Conservation (phyloP, 2,329 filamentous ascomycete species). For the Exophiala aquamarina region DNA sequence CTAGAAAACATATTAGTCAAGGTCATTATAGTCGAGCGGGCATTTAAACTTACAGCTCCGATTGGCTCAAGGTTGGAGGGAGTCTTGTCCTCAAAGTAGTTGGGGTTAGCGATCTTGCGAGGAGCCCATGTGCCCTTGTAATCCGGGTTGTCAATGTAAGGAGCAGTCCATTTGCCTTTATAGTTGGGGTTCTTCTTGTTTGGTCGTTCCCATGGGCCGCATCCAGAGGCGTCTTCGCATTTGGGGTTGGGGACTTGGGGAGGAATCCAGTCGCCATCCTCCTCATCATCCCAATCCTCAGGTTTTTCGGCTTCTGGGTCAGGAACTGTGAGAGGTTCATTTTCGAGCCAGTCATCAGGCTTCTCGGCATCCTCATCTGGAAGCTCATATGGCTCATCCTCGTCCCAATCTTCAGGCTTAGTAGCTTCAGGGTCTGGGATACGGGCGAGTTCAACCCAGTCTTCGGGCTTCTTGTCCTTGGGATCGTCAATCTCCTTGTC, state of each 20-base stretch:
- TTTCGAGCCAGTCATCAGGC: constrained; percentile 94
- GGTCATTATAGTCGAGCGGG: too few relatives aligned
- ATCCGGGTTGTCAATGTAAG: constrained; percentile 91
- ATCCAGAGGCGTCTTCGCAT: constrained; percentile 89
- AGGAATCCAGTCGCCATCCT: constrained; percentile 95
- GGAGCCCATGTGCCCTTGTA: constrained; percentile 98
- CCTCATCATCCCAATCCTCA: constrained; percentile 99
- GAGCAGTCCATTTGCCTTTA: constrained; percentile 98
- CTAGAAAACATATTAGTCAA: constrained; percentile 42
- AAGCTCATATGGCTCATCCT: constrained; percentile 96
- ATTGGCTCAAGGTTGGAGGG: constrained; percentile 97
- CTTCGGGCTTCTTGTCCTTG: constrained; percentile 88
- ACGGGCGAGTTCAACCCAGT: constrained; percentile 92
- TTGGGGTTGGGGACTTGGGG: constrained; percentile 93
- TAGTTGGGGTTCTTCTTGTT: constrained; percentile 93
- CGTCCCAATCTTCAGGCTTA: constrained; percentile 99
- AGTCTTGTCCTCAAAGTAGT: constrained; percentile 95
- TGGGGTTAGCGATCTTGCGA: constrained; percentile 94
- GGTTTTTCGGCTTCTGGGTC: constrained; percentile 97
- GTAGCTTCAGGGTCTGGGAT: constrained; percentile 89
- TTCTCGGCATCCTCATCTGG: constrained; percentile 87
- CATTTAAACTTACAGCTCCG: constrained; percentile 72
- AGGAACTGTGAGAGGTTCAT: constrained; percentile 77
- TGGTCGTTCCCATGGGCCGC: constrained; percentile 88
- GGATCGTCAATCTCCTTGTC: constrained; percentile 90